Evolutionary conservation across 495 filamentous ascomycete species (phyloP).

Genomic region (Podospora didyma): DNA sequence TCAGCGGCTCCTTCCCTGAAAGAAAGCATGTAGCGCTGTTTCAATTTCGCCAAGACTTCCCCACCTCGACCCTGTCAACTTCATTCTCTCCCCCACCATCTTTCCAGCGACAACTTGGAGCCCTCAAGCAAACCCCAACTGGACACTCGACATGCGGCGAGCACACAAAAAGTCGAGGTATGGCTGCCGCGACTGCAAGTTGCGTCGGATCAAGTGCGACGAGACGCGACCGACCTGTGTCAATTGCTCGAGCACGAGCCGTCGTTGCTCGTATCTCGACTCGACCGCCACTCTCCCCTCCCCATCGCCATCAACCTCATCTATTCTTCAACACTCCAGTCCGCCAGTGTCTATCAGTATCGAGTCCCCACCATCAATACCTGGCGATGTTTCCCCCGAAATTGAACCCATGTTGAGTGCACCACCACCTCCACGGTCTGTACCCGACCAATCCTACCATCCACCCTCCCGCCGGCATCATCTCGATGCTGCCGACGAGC

Average conservation of each 20-base stretch:
- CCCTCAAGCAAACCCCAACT: background rate
- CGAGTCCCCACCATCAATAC: background rate
- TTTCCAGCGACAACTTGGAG: background rate
- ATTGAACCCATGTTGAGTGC: background rate
- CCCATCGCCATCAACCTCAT: background rate
- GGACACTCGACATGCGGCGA: slow-evolving; percentile 10
- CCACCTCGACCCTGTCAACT: background rate
- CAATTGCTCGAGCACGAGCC: slow-evolving; percentile 20
- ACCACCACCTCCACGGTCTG: background rate
- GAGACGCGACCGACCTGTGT: slow-evolving; percentile 25
- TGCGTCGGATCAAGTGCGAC: slow-evolving; percentile 34
- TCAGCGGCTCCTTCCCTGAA: too few species aligned
- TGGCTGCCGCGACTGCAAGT: slow-evolving; percentile 28
- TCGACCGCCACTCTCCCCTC: background rate
- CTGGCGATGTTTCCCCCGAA: background rate
- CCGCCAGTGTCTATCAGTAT: background rate
- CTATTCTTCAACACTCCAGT: background rate
- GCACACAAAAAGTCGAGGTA: slow-evolving; percentile 20
- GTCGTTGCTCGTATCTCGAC: slow-evolving; percentile 21
- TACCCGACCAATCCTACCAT: background rate
- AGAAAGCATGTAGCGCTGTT: too few species aligned
- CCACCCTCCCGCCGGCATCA: background rate
- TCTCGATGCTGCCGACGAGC: background rate
- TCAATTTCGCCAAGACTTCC: too few species aligned
- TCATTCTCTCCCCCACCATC: background rate